Conservation (phyloP, 202 grass and related monocot genomes). For the Setaria viridis region DNA sequence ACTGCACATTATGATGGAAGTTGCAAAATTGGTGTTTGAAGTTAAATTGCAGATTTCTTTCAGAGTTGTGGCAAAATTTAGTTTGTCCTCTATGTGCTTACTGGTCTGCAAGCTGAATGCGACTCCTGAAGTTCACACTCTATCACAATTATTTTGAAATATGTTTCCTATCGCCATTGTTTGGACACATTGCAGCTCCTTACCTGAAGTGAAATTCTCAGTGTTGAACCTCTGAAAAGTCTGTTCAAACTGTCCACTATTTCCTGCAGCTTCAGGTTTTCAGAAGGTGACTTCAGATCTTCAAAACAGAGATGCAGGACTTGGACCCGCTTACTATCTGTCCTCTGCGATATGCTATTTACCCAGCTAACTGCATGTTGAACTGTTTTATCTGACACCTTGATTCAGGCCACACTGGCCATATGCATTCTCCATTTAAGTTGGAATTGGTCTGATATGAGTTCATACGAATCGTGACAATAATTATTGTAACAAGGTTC, state of each 20-base stretch:
- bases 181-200: background rate
- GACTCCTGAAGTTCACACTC: background rate
- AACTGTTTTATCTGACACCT: background rate
- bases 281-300: background rate
- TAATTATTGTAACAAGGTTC: conserved; percentile 38
- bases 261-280: background rate
- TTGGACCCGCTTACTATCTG: background rate
- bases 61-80: background rate
- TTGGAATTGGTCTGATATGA: conserved; percentile 5
- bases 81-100: background rate
- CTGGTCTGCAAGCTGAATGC: background rate
- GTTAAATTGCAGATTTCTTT: background rate
- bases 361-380: background rate
- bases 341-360: background rate
- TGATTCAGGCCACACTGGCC: background rate
- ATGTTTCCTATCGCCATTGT: background rate
- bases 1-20: background rate
- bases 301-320: background rate
- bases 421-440: background rate
- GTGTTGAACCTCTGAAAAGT: background rate
- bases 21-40: background rate
- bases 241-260: background rate
- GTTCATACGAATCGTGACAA: conserved; percentile 26
- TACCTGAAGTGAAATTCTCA: background rate
- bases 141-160: background rate